phyloP scores from a whole-genome alignment of 2,329 filamentous ascomycete genomes.

The Talaromyces amestolkiae region DNA sequence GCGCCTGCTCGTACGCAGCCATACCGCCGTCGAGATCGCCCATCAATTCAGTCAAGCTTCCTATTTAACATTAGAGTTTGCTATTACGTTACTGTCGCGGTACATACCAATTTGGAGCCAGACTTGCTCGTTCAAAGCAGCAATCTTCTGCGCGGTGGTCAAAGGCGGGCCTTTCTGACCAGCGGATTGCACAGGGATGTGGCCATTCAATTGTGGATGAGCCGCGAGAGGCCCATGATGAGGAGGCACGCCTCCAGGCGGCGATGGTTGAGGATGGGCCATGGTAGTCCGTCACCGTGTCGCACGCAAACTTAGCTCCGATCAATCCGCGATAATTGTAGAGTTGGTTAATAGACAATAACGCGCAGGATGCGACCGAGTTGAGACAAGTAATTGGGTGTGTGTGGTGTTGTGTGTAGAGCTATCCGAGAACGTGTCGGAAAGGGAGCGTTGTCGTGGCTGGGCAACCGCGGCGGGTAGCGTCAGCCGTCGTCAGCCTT shows the following conservation, averaged over 20 bases:
- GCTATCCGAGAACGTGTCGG: not conserved
- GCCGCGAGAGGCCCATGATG: slow-evolving; percentile 66
- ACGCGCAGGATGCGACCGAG: not conserved
- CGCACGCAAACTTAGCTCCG: not conserved
- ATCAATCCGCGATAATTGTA: not conserved
- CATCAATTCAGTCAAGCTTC: slow-evolving; percentile 81
- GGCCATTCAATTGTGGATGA: slow-evolving; percentile 57
- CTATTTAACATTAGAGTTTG: slow-evolving; percentile 45
- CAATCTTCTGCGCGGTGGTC: slow-evolving; percentile 70
- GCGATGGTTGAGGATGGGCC: slow-evolving; percentile 78
- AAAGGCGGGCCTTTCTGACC: slow-evolving; percentile 59
- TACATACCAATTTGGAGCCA: slow-evolving; percentile 89
- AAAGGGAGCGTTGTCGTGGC: slow-evolving; percentile 3
- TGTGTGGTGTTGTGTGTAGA: not conserved
- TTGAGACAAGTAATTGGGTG: too few species aligned
- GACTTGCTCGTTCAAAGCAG: slow-evolving; percentile 76
- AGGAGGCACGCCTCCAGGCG: slow-evolving; percentile 68
- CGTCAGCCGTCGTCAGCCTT: slow-evolving; percentile 14
- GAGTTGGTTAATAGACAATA: not conserved
- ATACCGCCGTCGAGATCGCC: slow-evolving; percentile 86
- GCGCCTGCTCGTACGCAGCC: slow-evolving; percentile 83
- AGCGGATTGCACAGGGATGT: slow-evolving; percentile 43
- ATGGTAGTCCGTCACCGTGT: slow-evolving; percentile 43
- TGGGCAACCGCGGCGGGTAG: slow-evolving; percentile 5
- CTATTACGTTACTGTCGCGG: not conserved